phyloP scores from a whole-genome alignment of 1,284 basidiomycete species.

The Termitomyces sp. region DNA sequence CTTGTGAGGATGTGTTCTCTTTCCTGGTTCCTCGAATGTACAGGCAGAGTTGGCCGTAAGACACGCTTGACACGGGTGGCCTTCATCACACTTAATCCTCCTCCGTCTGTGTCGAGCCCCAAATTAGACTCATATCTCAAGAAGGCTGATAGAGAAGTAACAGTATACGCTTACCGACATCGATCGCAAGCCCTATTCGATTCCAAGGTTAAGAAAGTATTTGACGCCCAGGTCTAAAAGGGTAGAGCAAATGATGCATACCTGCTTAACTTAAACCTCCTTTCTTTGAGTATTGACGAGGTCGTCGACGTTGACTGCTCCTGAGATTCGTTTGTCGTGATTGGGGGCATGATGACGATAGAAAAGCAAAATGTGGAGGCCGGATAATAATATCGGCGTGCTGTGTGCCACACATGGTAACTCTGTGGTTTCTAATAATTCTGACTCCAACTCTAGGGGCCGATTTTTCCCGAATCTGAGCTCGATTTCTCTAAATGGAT shows the following conservation, averaged over 20 bases:
- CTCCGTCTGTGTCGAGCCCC: slow-evolving; percentile 45
- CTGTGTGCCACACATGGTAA: slow-evolving; percentile 8
- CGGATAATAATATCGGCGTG: slow-evolving; percentile 1
- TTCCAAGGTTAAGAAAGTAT: slow-evolving; percentile 4
- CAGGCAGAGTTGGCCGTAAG: slow-evolving; percentile 71
- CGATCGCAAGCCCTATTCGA: slow-evolving; percentile 67
- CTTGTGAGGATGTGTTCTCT: slow-evolving; percentile 77
- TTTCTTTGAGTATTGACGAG: slow-evolving; percentile 60
- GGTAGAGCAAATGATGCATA: slow-evolving; percentile 27
- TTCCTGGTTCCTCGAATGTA: slow-evolving; percentile 80
- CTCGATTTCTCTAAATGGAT: slow-evolving; percentile 7
- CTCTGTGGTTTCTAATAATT: slow-evolving; percentile 11
- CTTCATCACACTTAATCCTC: slow-evolving; percentile 80
- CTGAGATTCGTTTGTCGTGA: slow-evolving; percentile 40
- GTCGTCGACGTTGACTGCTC: slow-evolving; percentile 34
- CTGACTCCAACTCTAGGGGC: slow-evolving; percentile 21
- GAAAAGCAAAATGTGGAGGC: slow-evolving; percentile 9
- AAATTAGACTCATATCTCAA: background rate
- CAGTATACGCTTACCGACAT: slow-evolving; percentile 58
- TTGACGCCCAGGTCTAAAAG: background rate
- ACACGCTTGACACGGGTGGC: slow-evolving; percentile 80
- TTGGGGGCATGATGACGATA: slow-evolving; percentile 36
- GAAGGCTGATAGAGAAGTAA: slow-evolving; percentile 1
- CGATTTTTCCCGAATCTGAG: slow-evolving; percentile 30
- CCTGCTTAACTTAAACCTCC: slow-evolving; percentile 82